Evolutionary conservation across 257 asterid genomes (phyloP), one percentile per base, ranked within the genome.

Genomic region (Solanum etuberosum): DNA sequence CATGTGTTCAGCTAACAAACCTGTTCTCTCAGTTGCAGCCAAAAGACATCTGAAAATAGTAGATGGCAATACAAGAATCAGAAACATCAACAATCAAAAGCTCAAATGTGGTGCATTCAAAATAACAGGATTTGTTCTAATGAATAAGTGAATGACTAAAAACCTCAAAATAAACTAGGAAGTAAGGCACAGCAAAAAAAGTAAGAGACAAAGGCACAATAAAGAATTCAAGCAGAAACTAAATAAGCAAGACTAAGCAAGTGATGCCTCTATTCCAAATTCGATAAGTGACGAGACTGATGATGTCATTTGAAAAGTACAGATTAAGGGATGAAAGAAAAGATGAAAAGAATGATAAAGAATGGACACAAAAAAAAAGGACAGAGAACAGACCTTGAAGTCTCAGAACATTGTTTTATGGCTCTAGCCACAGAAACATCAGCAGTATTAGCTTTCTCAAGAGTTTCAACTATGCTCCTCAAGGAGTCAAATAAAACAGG

Each of bases 371-470:
- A 67, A 67, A 59, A 34, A 63, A 32, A 73, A 83, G 87, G 54
- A 34, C 83, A 86, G 85, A 83, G 70, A 85, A 65, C 91, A 40
- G 90, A 96, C 99, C 97, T 89, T 90, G 93, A 65, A 88, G 91
- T 93, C 89, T 94, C 97, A 46, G 95, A 89, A 91, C 96, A 92
- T 54, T 93, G 93, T 89, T 92, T 91, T 83, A 92, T 91, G 85
- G 97, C 93, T 91, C 91, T 88, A 84, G 88, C 73, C 83, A 90
- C 86, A 78, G 92, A 86, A 87, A 83, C 91, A 90, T 88, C 86
- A 88, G 86, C 91, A 57, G 88, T 27, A 57, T 83, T 80, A 74
- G 85, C 70, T 57, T 86, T 88, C 77, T 89, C 90, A 87, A 95
- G 88, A 86, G 73, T 38, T 70, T 92, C 94, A 71, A 94, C 86